A percentile compares a stretch with the other conserved stretches of the same genome.
These are phyloP conservation scores for Cenchrus fungigraminus DNA, from an alignment of 176 grass and related monocot species.

Conservation along the genomic window DNA sequence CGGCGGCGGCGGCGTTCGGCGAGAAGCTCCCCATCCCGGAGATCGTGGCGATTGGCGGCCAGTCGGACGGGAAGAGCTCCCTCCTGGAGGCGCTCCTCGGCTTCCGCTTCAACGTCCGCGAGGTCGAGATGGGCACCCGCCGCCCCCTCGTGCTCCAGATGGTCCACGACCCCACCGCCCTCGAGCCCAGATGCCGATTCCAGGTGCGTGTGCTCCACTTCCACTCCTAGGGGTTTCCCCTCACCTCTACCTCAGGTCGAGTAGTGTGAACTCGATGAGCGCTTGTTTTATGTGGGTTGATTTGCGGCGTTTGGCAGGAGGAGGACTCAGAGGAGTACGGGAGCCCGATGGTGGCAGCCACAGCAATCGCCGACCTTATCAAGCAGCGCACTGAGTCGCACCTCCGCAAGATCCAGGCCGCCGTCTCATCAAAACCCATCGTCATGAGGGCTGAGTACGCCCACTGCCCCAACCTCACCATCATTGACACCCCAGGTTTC, in stretches of 20 bases:
- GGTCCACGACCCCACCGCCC: conserved; percentile 85
- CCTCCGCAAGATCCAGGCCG: conserved; percentile 70
- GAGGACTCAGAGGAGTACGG: conserved; percentile 99
- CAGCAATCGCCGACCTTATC: conserved; percentile 88
- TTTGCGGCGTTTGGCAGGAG: conserved; percentile 56
- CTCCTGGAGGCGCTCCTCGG: conserved; percentile 89
- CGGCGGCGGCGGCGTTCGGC: conserved; percentile 85
- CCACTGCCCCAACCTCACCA: conserved; percentile 98
- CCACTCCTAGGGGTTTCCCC: conserved; percentile 16
- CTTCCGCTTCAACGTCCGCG: conserved; percentile 96
- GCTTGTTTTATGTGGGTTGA: conserved; percentile 30
- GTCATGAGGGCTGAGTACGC: conserved; percentile 98
- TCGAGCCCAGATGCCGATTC: conserved; percentile 94
- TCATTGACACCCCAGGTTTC: conserved; percentile 98
- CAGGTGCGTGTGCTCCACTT: conserved; percentile 52
- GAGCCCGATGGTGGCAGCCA: conserved; percentile 62
- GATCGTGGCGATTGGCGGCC: conserved; percentile 87
- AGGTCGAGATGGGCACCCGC: conserved; percentile 98
- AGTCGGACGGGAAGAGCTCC: conserved; percentile 96
- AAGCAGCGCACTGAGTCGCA: conserved; percentile 87
- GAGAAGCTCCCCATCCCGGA: conserved; percentile 96
- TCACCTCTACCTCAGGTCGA: neutral
- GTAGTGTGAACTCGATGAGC: conserved; percentile 22
- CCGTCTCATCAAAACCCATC: conserved; percentile 93
- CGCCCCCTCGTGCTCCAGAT: conserved; percentile 97